A percentile compares a stretch with the other conserved stretches of the same genome.
Evolutionary conservation across 208 protist genomes (phyloP).

Genomic region (Angomonas deanei): DNA sequence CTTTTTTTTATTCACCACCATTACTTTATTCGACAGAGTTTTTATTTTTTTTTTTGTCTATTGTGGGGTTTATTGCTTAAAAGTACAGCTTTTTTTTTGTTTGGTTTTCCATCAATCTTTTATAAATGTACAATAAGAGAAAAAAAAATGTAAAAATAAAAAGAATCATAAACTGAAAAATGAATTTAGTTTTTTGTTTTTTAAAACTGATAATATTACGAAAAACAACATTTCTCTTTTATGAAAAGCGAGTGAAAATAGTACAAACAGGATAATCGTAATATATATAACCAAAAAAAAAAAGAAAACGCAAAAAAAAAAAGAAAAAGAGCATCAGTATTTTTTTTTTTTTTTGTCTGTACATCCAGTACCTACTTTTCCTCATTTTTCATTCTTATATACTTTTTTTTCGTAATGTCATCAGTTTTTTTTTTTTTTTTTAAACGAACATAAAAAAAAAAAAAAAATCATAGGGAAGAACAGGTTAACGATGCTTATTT

Average conservation of each 20-base stretch:
- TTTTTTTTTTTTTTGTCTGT: neutral
- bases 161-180: conserved; percentile 3
- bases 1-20: neutral
- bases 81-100: neutral
- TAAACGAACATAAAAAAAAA: conserved; percentile 1
- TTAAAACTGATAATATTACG: neutral
- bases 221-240: conserved; percentile 1
- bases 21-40: neutral
- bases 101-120: neutral
- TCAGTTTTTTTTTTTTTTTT: neutral
- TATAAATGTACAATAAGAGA: neutral
- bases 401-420: neutral
- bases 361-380: neutral
- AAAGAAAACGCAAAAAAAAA: conserved; percentile 1
- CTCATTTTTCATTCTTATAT: neutral
- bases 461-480: conserved; percentile 4
- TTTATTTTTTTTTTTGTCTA: neutral
- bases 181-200: neutral
- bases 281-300: conserved; percentile 3
- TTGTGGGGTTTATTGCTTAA: neutral
- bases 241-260: neutral
- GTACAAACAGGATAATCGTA: conserved; percentile 3
- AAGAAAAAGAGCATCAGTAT: conserved; percentile 4
- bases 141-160: conserved; percentile 11
- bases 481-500: conserved; percentile 3